Evolutionary conservation across 495 filamentous ascomycete species (phyloP), one percentile per base, ranked within the genome.

Genomic region (Penicillium parvum): DNA sequence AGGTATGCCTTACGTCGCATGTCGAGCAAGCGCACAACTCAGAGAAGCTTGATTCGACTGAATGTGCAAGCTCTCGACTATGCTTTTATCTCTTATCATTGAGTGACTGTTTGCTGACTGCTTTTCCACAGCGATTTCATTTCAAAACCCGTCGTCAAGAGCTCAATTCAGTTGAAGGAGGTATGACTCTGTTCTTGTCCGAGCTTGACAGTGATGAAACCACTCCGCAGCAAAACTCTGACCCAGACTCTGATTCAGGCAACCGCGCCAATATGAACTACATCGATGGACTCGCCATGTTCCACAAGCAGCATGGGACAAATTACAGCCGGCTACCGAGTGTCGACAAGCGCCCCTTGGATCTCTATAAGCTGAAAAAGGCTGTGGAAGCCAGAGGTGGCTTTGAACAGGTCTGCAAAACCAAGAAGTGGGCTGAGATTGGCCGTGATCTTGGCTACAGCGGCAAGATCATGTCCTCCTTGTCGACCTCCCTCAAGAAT

Each of bases 381-480:
- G 90, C 92, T 1, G 92, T 99, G 10, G 92, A 97, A 61, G 78
- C 82, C 27, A 79, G 90, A 30, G 92, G 92, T 20, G 92, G 92
- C 0, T 99, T 99, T 53, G 89, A 95, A 27, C 82, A 83, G 48
- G 92, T 99, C 26, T 97, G 94, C 74, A 96, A 95, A 67, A 75
- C 82, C 36, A 99, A 99, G 65, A 97, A 96, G 71, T 99, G 92
- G 92, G 92, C 92, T 0, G 92, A 99, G 63, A 96, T 99, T 48
- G 92, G 92, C 23, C 84, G 92, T 58, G 91, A 96, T 63, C 69
- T 99, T 14, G 92, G 92, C 39, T 99, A 99, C 67, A 96, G 92
- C 58, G 92, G 92, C 58, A 99, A 99, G 68, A 99, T 99, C 51
- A 99, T 99, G 92, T 97, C 94, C 0, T 97, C 94, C n/a, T 66